Base-by-base conservation (phyloP, 305 asterid genomes). In the Fraxinus sp. region DNA sequence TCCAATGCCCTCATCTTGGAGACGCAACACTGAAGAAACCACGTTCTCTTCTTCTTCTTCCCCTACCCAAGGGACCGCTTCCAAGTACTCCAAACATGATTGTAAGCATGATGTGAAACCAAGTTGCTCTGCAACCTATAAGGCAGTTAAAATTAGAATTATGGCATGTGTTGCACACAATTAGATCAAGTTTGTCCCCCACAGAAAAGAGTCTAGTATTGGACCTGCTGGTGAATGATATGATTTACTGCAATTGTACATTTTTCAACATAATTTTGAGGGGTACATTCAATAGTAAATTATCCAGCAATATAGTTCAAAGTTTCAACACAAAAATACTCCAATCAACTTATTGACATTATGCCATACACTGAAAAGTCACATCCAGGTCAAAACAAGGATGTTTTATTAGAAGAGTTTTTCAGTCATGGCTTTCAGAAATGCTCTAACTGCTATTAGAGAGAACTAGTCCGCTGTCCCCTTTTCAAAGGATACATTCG, bases 41-140 rank as follows among this genome's bases (percentile, higher is more conserved):
- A 96, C 99, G 79, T 86, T 93, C 83, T 93, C 94, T 85, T 95
- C 99, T 84, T 96, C 99, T 77, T 96, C 99, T 83, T 94, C 97
- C 55, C 99, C 99, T 13, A 92, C 97, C 99, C 99, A 96, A 0
- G 99, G 99, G 79, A 90, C 99, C 14, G 99, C 98, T 90, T 96
- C 99, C 88, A 96, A 90, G 92, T 92, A 92, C 80, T 93, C 98
- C 89, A 96, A 88, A 85, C 99, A 96, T 7, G 93, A 90, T 59
- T 81, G 87, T 80, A 93, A 85, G 88, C 99, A 96, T 5, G 91
- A 71, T 22, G 86, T 68, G 86, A 88, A 96, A 22, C 98, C 97
- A 37, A 96, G 91, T 76, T 89, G 91, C 83, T 96, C 97, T 2
- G 95, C 95, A 70, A 89, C 93, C 99, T 96, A 64, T 78, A 87